Percentiles rank a stretch among this genome's conserved stretches.
These are phyloP conservation scores for Phaeotremella skinneri DNA, from an alignment of 768 basidiomycete species.

Conservation along the genomic window DNA sequence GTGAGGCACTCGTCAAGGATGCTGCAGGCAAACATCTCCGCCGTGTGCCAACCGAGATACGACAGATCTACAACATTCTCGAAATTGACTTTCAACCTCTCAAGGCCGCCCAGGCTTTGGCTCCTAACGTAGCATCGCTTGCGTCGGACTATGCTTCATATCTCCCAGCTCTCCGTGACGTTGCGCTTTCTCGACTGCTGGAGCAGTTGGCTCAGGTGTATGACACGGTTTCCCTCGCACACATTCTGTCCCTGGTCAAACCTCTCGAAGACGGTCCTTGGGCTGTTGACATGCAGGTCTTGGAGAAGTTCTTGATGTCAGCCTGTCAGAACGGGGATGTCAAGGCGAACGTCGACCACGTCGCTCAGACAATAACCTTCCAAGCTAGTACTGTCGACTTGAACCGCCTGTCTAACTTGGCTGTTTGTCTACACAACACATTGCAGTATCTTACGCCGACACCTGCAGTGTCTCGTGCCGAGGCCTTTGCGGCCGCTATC, in stretches of 20 bases:
- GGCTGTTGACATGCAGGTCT: slow-evolving; percentile 62
- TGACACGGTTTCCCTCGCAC: slow-evolving; percentile 74
- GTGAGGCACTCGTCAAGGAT: slow-evolving; percentile 79
- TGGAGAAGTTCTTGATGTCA: slow-evolving; percentile 88
- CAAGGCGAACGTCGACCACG: slow-evolving; percentile 81
- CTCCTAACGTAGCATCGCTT: slow-evolving; percentile 66
- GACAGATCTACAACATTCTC: slow-evolving; percentile 78
- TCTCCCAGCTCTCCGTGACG: slow-evolving; percentile 82
- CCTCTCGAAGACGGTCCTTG: slow-evolving; percentile 64
- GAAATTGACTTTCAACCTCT: slow-evolving; percentile 93
- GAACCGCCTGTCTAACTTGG: slow-evolving; percentile 70
- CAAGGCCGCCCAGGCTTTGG: slow-evolving; percentile 71
- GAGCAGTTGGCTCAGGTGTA: slow-evolving; percentile 91
- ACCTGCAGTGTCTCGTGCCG: slow-evolving; percentile 57
- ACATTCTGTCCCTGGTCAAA: slow-evolving; percentile 70
- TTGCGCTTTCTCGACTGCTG: slow-evolving; percentile 84
- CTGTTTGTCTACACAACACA: slow-evolving; percentile 68
- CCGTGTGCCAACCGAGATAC: slow-evolving; percentile 66
- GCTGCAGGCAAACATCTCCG: slow-evolving; percentile 82
- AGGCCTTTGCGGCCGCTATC: slow-evolving; percentile 57
- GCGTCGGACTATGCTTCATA: slow-evolving; percentile 68
- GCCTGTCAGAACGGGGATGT: slow-evolving; percentile 85
- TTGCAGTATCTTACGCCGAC: slow-evolving; percentile 56
- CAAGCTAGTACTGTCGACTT: slow-evolving; percentile 54
- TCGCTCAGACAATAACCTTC: slow-evolving; percentile 77